Base-by-base conservation (phyloP, 2,329 filamentous ascomycete species). In the Aspergillus brunneoviolaceus region DNA sequence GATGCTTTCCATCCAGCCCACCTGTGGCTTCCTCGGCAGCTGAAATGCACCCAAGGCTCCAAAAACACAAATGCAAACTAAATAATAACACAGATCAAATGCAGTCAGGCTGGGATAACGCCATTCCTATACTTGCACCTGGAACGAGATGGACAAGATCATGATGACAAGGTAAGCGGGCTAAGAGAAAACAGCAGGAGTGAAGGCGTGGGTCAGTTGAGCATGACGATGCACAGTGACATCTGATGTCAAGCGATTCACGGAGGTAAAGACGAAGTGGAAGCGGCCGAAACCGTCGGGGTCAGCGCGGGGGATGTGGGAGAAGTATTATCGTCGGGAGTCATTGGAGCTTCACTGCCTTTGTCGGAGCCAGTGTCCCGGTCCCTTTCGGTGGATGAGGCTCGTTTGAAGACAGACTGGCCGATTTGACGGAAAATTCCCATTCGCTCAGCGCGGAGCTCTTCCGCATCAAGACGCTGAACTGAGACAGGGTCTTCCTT, bases 401-500 rank as follows among this genome's bases (percentile, higher is more conserved):
- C 70, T 47, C 77, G 73, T 61, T 79, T 79, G 69, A 80, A 78
- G 56, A 81, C 73, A 6, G 77, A 76, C 59, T 80, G 76, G 19
- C 77, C 75, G 59, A 79, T 74, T 29, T 77, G 75, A 27, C 74
- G 73, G 57, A 79, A 69, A 57, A 78, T 77, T 16, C 75, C 78
- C 68, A 71, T 68, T 42, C 76, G 75, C 58, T 79, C 77, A 4
- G 72, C 74, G 29, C 74, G 73, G 11, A 76, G 70, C 50, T 77
- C 76, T 29, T 79, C 76, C 35, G 75, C 55, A 57, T 75, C 71
- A 14, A 76, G 59, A 45, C 70, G 72, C 47, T 73, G 72, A 27
- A 81, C 76, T 35, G 80, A 74, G 27, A 82, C 68, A 23, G 80
- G 76, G 5, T 82, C 79, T 61, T 85, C 80, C 65, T 87, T 89